Base-by-base conservation (phyloP, 2,329 filamentous ascomycete species). In the Pseudocercospora crystallina region DNA sequence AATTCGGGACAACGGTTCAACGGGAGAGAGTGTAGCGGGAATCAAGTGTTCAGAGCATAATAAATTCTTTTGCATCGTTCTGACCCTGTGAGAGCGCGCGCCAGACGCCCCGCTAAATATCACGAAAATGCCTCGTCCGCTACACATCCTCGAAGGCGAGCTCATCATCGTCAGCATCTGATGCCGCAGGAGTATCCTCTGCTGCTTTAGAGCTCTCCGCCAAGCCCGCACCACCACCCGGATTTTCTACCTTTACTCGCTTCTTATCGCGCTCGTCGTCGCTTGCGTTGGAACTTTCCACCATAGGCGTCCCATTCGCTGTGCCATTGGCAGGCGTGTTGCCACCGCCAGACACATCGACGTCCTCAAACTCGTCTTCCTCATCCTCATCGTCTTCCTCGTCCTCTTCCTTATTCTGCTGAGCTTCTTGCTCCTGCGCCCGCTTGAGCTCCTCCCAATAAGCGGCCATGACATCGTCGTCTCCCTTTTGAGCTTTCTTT, bases 381-480 rank as follows among this genome's bases (percentile, higher is more conserved):
- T 75, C 74, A 15, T 73, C 72, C 17, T 76, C 75, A 1, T 74
- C 73, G 47, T 78, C 76, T 12, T 76, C 73, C 36, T 74, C 75
- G n/a, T 76, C 78, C 26, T 81, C 75, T 36, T 77, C 73, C 12
- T 75, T 76, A 33, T 76, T 65, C 45, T 71, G 65, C 37, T 69
- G 65, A 11, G 69, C 69, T 39, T 71, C 63, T 39, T 71, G 65
- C 43, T 66, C 76, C 66, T 85, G 80, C 55, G 84, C 81, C 5
- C 77, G 79, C 60, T 83, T 84, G 13, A 90, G 75, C 51, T 80
- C 80, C 33, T 80, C 80, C 65, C 88, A 90, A 49, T 87, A 82
- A 47, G 82, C 81, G 49, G 85, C 84, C 55, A 90, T 80, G 36
- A 80, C 74, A 29, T 78, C 74, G 53, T 82, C 76, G 17, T 77